Evolutionary conservation across 371 early-diverging fungal species (phyloP).

Genomic region (Mucor plumbeus): DNA sequence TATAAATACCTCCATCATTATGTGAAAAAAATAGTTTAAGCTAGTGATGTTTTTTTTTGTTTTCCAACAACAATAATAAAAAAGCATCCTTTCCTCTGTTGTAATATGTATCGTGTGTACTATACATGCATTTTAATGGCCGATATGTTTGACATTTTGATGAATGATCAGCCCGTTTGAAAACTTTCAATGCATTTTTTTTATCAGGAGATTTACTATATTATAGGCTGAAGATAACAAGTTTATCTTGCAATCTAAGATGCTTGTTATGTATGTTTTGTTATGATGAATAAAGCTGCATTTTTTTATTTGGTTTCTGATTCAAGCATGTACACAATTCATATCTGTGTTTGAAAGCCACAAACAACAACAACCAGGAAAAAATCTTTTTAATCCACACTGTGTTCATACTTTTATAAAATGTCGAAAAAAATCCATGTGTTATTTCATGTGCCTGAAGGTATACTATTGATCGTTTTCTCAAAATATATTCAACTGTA

Average conservation of each 20-base stretch:
- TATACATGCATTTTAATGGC: background rate
- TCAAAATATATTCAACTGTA: background rate
- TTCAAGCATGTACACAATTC: background rate
- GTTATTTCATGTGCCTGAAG: constrained; percentile 38
- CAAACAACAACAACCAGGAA: background rate
- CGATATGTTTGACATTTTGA: background rate
- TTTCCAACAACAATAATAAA: background rate
- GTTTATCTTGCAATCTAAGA: background rate
- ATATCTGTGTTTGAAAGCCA: constrained; percentile 1
- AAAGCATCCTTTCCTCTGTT: background rate
- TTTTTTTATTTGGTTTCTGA: background rate
- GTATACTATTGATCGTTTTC: constrained; percentile 7
- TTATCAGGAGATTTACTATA: background rate
- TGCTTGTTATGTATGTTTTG: background rate
- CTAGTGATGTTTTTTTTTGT: background rate
- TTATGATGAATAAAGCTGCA: background rate
- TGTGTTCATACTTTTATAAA: background rate
- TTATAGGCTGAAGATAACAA: background rate
- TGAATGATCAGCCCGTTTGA: constrained; percentile 4
- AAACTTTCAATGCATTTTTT: background rate
- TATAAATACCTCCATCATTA: background rate
- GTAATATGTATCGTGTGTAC: background rate
- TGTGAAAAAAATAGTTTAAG: background rate
- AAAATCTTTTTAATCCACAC: background rate
- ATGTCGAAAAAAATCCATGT: constrained; percentile 22